Evolutionary conservation across 305 asterid genomes (phyloP).

Genomic region (Fraxinus ornus): DNA sequence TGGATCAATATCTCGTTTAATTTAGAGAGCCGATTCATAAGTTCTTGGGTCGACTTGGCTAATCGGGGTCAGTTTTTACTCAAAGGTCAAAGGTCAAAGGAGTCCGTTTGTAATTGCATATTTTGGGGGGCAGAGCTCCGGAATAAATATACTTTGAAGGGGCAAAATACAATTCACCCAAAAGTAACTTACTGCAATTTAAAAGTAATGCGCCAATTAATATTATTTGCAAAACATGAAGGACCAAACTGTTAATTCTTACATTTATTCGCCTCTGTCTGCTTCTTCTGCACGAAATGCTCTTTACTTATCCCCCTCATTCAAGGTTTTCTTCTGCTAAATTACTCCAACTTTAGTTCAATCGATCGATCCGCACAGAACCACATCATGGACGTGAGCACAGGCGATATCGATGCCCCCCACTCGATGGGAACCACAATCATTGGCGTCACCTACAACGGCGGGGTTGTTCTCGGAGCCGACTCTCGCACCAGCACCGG

Average conservation of each 20-base stretch:
- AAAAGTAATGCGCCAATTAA: neutral
- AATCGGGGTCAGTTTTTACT: neutral
- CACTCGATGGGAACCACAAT: constrained; percentile 93
- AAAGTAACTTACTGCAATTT: neutral
- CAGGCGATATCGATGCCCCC: constrained; percentile 52
- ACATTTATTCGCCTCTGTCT: neutral
- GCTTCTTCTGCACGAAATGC: constrained; percentile 33
- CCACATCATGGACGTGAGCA: constrained; percentile 41
- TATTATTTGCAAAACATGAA: neutral
- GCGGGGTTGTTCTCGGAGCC: constrained; percentile 87
- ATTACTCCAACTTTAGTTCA: neutral
- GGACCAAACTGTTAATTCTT: constrained; percentile 6
- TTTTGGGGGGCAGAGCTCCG: neutral
- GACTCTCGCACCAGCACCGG: constrained; percentile 95
- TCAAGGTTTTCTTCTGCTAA: neutral
- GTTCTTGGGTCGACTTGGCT: neutral
- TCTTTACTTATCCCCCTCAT: neutral
- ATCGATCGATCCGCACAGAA: constrained; percentile 11
- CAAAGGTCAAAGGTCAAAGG: neutral
- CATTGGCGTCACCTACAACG: constrained; percentile 84
- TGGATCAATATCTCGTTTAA: no score
- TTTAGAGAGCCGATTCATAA: neutral
- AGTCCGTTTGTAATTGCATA: neutral
- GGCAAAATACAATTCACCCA: neutral
- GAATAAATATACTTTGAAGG: neutral